phyloP scores from a whole-genome alignment of 257 asterid genomes.

The Nicotiana benthamiana region DNA sequence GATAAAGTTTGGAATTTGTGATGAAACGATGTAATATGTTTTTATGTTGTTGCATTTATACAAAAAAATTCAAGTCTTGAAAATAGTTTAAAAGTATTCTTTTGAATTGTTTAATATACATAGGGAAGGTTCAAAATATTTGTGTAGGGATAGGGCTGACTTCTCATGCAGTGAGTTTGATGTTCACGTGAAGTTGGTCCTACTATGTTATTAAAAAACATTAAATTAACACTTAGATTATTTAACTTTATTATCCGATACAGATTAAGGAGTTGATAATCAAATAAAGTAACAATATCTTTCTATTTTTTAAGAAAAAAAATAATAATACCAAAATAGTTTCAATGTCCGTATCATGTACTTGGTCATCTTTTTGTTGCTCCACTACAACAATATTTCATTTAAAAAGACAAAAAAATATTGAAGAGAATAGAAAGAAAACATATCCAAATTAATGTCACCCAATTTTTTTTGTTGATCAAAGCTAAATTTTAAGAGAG shows the following conservation, averaged over 20 bases:
- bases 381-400: background rate
- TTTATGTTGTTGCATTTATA: slow-evolving; percentile 1
- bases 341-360: slow-evolving; percentile 46
- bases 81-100: background rate
- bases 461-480: background rate
- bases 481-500: background rate
- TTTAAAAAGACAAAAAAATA: background rate
- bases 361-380: slow-evolving; percentile 28
- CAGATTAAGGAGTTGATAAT: slow-evolving; percentile 34
- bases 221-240: slow-evolving; percentile 22
- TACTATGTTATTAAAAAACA: slow-evolving; percentile 34
- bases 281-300: slow-evolving; percentile 22
- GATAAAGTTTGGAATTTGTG: slow-evolving; percentile 11
- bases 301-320: background rate
- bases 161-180: slow-evolving; percentile 48
- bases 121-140: slow-evolving; percentile 23
- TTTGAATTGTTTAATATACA: slow-evolving; percentile 6
- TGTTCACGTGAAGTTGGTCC: slow-evolving; percentile 88
- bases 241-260: slow-evolving; percentile 26
- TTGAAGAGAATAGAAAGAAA: background rate
- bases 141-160: slow-evolving; percentile 34
- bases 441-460: background rate
- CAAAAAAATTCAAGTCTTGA: slow-evolving; percentile 11
- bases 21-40: background rate
- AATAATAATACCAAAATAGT: slow-evolving; percentile 22